Percentiles rank a stretch among this genome's conserved stretches.
These are phyloP conservation scores for Durio zibethinus DNA, from an alignment of 345 rosid species.

Conservation along the genomic window DNA sequence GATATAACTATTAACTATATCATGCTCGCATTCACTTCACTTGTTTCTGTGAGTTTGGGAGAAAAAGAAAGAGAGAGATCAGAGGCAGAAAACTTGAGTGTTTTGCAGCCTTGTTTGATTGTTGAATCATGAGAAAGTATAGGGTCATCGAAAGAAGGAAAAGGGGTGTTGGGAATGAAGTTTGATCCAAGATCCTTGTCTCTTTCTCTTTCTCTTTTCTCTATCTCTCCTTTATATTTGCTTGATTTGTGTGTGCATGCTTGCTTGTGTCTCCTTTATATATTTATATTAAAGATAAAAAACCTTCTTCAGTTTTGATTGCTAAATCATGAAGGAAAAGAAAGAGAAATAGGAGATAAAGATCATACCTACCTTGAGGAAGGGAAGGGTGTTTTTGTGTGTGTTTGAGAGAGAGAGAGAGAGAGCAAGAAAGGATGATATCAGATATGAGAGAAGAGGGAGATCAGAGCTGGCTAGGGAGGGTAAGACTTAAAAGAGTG, in stretches of 20 bases:
- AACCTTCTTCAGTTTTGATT: neutral
- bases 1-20: neutral
- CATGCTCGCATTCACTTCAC: neutral
- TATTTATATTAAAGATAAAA: neutral
- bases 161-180: constrained; percentile 53
- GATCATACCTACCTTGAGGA: neutral
- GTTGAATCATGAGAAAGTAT: constrained; percentile 35
- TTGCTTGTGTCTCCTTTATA: neutral
- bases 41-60: constrained; percentile 6
- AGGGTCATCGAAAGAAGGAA: constrained; percentile 31
- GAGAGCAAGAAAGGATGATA: neutral
- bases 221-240: neutral
- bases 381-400: neutral
- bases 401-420: neutral
- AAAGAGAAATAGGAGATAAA: neutral
- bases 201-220: neutral
- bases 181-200: constrained; percentile 43
- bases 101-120: constrained; percentile 32
- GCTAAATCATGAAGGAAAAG: neutral
- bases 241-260: neutral
- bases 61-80: neutral
- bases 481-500: neutral
- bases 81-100: constrained; percentile 19
- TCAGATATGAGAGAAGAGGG: constrained; percentile 24
- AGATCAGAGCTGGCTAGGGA: too few relatives aligned